Evolutionary conservation across 257 asterid species (phyloP), one percentile per base, ranked within the genome.

Genomic region (Solanum piurae): DNA sequence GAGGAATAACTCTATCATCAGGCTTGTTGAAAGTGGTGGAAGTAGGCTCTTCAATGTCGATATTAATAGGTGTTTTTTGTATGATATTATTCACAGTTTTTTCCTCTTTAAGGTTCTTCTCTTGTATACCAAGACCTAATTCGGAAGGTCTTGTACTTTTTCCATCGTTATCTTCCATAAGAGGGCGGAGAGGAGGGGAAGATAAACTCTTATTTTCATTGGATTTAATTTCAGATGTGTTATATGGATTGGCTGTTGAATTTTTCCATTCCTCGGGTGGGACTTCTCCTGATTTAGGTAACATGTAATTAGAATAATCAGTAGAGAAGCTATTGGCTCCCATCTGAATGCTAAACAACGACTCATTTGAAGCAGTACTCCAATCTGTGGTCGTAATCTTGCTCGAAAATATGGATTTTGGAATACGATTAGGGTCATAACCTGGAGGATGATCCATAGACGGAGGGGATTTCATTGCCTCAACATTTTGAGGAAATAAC

Each of bases 281-380:
- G 36, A 79, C 38, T 31, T 88, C 91, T 71, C 84, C 58, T 11
- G 86, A 37, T 5, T 21, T 86, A 62, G 64, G 21, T 40, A 86
- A 44, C 86, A 88, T 25, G 21, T 89, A 49, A 44, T 44, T 44
- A 16, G 88, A 87, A 29, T 89, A 89, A 77, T 95, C 99, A 72
- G 89, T 89, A 7, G 97, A 88, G 87, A 94, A 92, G 74, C 98
- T 93, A 74, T 18, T 83, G 79, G 90, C 93, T 27, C 95, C 97
- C 89, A 92, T 91, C 25, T 90, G 95, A 86, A 97, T 94, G 87
- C 99, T 95, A 91, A 97, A 97, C 1, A 97, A 87, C 0, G 99
- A 97, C 60, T 95, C 99, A 18, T 92, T 94, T 12, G 99, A 97
- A 84, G 95, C 91, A 13, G 83, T 79, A 77, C 99, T 97, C 99